Conservation (phyloP, 257 asterid species). For the Nicotiana benthamiana region DNA sequence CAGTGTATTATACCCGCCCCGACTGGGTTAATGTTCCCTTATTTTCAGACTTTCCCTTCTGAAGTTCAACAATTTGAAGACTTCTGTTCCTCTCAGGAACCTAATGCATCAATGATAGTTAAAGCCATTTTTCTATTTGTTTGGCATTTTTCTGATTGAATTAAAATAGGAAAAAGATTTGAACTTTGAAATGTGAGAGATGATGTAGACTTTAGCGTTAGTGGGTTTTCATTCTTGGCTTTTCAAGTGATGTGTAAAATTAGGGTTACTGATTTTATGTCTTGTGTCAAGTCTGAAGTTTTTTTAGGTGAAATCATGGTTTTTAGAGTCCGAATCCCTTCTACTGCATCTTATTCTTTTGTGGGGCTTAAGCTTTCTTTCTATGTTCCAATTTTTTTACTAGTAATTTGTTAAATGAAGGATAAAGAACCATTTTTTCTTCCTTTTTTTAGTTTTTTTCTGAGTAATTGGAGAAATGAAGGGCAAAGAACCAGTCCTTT, state of each 20-base stretch:
- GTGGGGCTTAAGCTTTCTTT: background rate
- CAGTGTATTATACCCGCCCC: no score
- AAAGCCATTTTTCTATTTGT: background rate
- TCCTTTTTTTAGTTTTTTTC: background rate
- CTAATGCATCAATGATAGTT: slow-evolving; percentile 50
- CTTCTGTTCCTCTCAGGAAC: slow-evolving; percentile 38
- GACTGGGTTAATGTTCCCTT: slow-evolving; percentile 55
- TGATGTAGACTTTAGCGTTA: slow-evolving; percentile 5
- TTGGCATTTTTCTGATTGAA: slow-evolving; percentile 10
- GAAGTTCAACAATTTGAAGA: slow-evolving; percentile 59
- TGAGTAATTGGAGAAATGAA: background rate
- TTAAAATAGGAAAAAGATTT: slow-evolving; percentile 6
- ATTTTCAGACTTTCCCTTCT: slow-evolving; percentile 50
- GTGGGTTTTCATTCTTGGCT: background rate
- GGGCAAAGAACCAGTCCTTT: background rate
- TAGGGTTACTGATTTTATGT: background rate
- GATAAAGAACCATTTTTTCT: background rate
- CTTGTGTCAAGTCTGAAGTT: background rate
- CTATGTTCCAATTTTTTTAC: background rate
- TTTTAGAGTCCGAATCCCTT: background rate
- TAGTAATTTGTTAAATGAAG: background rate
- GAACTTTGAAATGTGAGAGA: slow-evolving; percentile 4
- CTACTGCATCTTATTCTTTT: background rate
- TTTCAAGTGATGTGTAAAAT: background rate
- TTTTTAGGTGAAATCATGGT: background rate